Base-by-base conservation (phyloP, 73 alveolate genomes). In the Tetrahymena malaccensis region DNA sequence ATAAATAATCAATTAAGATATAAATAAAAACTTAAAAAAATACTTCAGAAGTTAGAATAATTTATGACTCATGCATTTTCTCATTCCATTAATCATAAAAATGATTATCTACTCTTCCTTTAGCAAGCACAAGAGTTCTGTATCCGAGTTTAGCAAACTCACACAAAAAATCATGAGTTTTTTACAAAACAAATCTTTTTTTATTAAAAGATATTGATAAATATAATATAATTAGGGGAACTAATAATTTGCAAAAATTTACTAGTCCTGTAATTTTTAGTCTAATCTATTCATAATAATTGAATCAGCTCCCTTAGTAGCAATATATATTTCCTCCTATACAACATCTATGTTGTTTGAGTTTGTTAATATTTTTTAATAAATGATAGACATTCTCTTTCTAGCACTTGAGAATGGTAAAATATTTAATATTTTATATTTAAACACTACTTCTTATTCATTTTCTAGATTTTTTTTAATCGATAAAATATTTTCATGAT, bases 261-360 rank as follows among this genome's bases (percentile, higher is more conserved):
- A 34, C 97, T 43, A 50, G 34, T 85, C 58, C 50, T 89, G 31
- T 17, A 70, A 55, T 7, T 43, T 43, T 34, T 89, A 50, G 70
- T 89, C 94, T 94, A 95, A 35, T 93, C 98, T 94, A 19, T 96
- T 97, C 94, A 94, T 93, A 94, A 99, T 98, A n/a, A 98, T 96
- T 31, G 99, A 96, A 96, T 99, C 99, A 19, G 99, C 99, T 11
- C 99, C 99, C 96, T 99, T 98, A 55, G 98, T 95, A 94, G 96
- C 96, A 70, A 97, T 93, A 16, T 94, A 93, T 93, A 95, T 97
- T 94, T 95, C 93, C 21, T 55, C 98, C 31, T 70, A 70, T 4
- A 70, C 85, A 94, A 95, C 96, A 55, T 96, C 97, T 94, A 97
- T 94, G 6, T 98, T 99, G 94, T 37, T 35, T 22, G 37, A 19